Evolutionary conservation across 192 early-diverging fungal species (phyloP).

Genomic region (Geosiphon pyriformis): DNA sequence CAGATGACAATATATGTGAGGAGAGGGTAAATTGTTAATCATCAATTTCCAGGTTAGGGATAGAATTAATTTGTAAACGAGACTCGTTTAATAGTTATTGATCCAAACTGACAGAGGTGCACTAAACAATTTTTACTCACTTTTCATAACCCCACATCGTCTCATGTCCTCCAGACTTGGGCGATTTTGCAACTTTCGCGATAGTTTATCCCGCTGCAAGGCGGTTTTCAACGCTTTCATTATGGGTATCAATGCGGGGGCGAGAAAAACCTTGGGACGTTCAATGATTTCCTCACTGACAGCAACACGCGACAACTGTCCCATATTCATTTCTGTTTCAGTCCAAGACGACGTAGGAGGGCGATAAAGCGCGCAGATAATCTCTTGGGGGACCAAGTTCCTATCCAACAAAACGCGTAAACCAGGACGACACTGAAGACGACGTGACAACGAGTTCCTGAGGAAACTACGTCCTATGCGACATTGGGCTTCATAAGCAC

Average conservation of each 20-base stretch:
- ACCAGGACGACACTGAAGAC: neutral
- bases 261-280: neutral
- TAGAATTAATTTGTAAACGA: too few relatives aligned
- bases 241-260: neutral
- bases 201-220: neutral
- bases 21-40: too few relatives aligned
- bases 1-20: neutral
- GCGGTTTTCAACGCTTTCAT: neutral
- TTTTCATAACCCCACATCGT: neutral
- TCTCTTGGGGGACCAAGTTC: neutral
- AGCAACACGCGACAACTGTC: too few relatives aligned
- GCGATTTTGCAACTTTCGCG: neutral
- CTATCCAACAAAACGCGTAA: neutral
- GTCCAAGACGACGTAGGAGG: neutral
- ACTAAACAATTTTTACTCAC: neutral
- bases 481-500: neutral
- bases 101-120: too few relatives aligned
- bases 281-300: neutral
- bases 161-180: neutral
- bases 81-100: too few relatives aligned
- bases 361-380: neutral
- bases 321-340: too few relatives aligned
- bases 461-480: neutral
- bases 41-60: too few relatives aligned
- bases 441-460: neutral